Evolutionary conservation across 2,329 filamentous ascomycete genomes (phyloP), one percentile per base, ranked within the genome.

Genomic region (Colletotrichum orbiculare): DNA sequence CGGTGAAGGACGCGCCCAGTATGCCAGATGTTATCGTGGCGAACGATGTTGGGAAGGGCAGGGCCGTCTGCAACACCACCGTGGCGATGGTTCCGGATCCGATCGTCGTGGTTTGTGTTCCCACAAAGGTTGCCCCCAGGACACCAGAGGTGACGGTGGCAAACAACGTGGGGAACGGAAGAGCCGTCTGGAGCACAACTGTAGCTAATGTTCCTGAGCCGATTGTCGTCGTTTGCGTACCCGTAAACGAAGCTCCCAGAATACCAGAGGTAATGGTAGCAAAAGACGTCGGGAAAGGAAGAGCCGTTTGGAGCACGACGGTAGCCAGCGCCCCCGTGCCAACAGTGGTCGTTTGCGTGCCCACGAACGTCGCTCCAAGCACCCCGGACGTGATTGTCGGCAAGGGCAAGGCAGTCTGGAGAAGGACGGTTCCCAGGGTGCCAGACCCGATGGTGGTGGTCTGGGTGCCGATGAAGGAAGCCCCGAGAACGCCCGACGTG

Each of bases 261-360:
- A 58, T 13, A 3, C 60, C 60, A 25, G 45, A 43, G 17, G 46
- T 25, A 7, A 63, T 52, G 4, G 17, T 56, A 33, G 10, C 49
- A 43, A 13, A 57, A 17, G 4, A 42, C 39, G 17, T 52, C 11
- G 41, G 54, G 46, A 53, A 59, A 25, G 12, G 54, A 11, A 15
- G 46, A 39, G 35, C 56, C 33, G 12, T 59, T 25, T 63, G 60
- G 34, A 63, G 13, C 10, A 63, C 11, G 13, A 63, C 47, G 9
- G 60, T 63, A 15, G n/a, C 42, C 15, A 57, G n/a, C 2, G 17
- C 54, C 12, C 10, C 57, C 9, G 12, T 52, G 7, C 54, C 55
- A 8, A 50, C 17, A 5, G 43, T 58, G 6, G 61, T 60, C 4
- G 50, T 9, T 33, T 49, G 56, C 4, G 57, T 64, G 1, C 61